Evolutionary conservation across 106 monocot genomes (phyloP).

Genomic region (Narthecium ossifragum): DNA sequence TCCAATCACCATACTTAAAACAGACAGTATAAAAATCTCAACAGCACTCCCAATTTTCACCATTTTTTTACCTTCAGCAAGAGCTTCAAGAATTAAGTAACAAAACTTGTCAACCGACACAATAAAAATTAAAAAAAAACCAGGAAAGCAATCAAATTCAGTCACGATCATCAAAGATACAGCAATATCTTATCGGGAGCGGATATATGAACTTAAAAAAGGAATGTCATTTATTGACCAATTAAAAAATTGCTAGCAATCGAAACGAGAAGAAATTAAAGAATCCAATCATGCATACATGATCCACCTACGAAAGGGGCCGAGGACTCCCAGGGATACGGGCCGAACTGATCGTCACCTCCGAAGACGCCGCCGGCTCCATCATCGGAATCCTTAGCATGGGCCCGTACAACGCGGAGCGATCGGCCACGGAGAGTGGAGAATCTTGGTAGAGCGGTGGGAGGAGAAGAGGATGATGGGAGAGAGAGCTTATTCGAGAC

Average conservation of each 20-base stretch:
- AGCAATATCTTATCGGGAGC: background rate
- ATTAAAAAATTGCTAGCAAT: background rate
- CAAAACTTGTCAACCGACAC: background rate
- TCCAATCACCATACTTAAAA: no score
- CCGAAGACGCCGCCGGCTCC: slow-evolving; percentile 15
- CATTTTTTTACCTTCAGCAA: no score
- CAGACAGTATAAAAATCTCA: no score
- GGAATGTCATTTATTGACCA: background rate
- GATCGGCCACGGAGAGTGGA: background rate
- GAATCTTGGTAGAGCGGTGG: background rate
- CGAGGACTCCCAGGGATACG: slow-evolving; percentile 74
- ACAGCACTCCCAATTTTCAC: no score
- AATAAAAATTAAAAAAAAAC: background rate
- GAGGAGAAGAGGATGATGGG: background rate
- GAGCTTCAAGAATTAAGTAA: no score
- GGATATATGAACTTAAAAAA: background rate
- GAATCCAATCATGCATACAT: slow-evolving; percentile 5
- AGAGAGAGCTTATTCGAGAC: background rate
- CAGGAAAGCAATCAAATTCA: background rate
- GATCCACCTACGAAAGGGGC: slow-evolving; percentile 14
- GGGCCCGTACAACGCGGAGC: slow-evolving; percentile 14
- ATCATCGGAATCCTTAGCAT: slow-evolving; percentile 25
- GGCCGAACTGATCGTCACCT: slow-evolving; percentile 51
- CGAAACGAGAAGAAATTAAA: background rate
- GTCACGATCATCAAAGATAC: no score